Conservation (phyloP, 768 basidiomycete genomes). For the Daedalea quercina region DNA sequence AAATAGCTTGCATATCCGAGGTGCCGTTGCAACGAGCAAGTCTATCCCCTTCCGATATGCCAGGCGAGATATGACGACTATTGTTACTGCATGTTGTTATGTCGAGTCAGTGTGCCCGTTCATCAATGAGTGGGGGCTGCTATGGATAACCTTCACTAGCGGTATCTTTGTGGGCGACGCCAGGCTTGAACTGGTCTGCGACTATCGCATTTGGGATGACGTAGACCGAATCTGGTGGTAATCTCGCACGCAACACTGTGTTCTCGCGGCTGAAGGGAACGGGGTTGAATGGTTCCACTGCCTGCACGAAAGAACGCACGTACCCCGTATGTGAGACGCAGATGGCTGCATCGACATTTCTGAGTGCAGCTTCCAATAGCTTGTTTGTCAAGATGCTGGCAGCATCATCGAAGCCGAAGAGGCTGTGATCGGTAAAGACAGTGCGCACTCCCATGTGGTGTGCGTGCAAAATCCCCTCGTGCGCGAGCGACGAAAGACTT, state of each 20-base stretch:
- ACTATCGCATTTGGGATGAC: conserved; percentile 94
- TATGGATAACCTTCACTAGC: neutral
- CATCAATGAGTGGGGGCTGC: too few relatives aligned
- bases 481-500: conserved; percentile 81
- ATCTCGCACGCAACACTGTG: conserved; percentile 79
- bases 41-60: conserved; percentile 97
- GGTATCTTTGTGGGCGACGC: too few relatives aligned
- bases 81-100: conserved; percentile 83
- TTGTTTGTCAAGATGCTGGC: conserved; percentile 98
- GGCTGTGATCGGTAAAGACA: conserved; percentile 93
- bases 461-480: conserved; percentile 88
- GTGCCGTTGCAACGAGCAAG: conserved; percentile 86
- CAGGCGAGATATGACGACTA: conserved; percentile 84
- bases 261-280: conserved; percentile 95
- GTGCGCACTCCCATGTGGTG: conserved; percentile 83
- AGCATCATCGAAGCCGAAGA: conserved; percentile 96
- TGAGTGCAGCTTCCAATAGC: conserved; percentile 76
- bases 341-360: conserved; percentile 90
- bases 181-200: conserved; percentile 79
- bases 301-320: conserved; percentile 21
- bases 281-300: too few relatives aligned
- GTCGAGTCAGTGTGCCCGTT: too few relatives aligned
- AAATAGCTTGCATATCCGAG: conserved; percentile 79
- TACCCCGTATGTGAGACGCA: conserved; percentile 97
- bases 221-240: conserved; percentile 63